Percentiles rank a stretch among this genome's conserved stretches.
These are phyloP conservation scores for maize (Zea mays) DNA, from an alignment of 176 grass and related monocot species.

Conservation along the genomic window DNA sequence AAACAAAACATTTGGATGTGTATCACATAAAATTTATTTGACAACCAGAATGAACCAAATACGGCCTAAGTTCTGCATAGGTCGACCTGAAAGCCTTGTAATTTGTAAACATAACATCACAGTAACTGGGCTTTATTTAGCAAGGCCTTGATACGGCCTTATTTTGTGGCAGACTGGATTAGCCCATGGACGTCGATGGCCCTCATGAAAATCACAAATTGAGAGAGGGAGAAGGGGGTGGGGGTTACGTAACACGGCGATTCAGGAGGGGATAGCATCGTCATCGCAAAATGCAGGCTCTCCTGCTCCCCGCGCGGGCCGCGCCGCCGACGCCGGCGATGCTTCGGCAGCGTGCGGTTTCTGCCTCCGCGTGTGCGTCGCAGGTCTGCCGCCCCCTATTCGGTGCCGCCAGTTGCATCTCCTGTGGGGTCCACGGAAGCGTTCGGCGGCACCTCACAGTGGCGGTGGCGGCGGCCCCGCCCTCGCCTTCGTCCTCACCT, in stretches of 20 bases:
- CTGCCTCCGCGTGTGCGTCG: not conserved
- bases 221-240: not conserved
- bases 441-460: constrained; percentile 24
- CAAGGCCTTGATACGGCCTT: not conserved
- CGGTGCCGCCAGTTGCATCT: constrained; percentile 2
- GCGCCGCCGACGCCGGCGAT: constrained; percentile 39
- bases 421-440: constrained; percentile 14
- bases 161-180: not conserved
- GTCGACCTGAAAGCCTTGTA: not conserved
- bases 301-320: constrained; percentile 45
- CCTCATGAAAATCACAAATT: not conserved
- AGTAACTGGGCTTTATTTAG: not conserved
- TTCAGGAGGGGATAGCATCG: constrained; percentile 25
- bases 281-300: constrained; percentile 63
- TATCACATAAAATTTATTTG: no score
- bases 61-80: no score
- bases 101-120: not conserved
- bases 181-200: not conserved
- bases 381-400: not conserved
- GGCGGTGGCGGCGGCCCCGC: constrained; percentile 4
- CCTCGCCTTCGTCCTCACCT: not conserved
- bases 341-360: constrained; percentile 19
- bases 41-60: no score
- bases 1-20: no score
- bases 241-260: not conserved